These are phyloP conservation scores for Fusarium metavorans DNA, from an alignment of 2,329 filamentous ascomycete genomes.

Conservation along the genomic window DNA sequence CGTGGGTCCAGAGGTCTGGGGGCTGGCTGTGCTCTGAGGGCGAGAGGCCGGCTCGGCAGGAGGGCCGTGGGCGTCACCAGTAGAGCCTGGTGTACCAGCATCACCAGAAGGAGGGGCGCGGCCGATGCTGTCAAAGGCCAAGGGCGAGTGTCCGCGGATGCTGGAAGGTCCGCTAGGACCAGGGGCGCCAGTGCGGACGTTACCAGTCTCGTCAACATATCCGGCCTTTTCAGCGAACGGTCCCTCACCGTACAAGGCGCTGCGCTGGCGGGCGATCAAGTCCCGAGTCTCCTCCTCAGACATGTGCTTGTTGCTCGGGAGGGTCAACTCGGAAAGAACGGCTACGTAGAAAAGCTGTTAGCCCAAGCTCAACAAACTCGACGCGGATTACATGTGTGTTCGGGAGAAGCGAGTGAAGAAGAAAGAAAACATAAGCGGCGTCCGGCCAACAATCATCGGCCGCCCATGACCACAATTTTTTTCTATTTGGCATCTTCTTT, in stretches of 20 bases:
- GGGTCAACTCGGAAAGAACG: slow-evolving; percentile 60
- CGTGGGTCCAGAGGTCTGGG: slow-evolving; percentile 69
- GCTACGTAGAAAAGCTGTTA: slow-evolving; percentile 60
- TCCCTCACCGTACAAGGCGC: slow-evolving; percentile 87
- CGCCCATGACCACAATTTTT: slow-evolving; percentile 46
- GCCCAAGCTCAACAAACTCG: slow-evolving; percentile 49
- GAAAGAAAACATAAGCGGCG: slow-evolving; percentile 42
- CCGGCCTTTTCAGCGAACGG: slow-evolving; percentile 75
- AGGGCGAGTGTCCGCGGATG: slow-evolving; percentile 81
- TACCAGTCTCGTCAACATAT: slow-evolving; percentile 76
- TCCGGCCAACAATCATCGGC: slow-evolving; percentile 37
- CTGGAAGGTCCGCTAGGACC: slow-evolving; percentile 72
- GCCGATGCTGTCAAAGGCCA: slow-evolving; percentile 76
- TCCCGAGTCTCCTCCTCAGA: slow-evolving; percentile 97
- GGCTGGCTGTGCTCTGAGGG: slow-evolving; percentile 87
- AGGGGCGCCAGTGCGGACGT: slow-evolving; percentile 73
- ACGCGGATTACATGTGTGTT: slow-evolving; percentile 43
- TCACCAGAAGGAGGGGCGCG: slow-evolving; percentile 53
- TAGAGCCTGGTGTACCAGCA: slow-evolving; percentile 55
- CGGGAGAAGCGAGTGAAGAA: slow-evolving; percentile 36
- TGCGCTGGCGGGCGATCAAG: slow-evolving; percentile 94
- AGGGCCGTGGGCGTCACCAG: slow-evolving; percentile 60
- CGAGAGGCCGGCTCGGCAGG: slow-evolving; percentile 69
- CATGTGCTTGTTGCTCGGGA: slow-evolving; percentile 77
- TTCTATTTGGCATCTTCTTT: slow-evolving; percentile 54